phyloP scores from a whole-genome alignment of 805 yeast species.

The Kluyveromyces dobzhanskii region DNA sequence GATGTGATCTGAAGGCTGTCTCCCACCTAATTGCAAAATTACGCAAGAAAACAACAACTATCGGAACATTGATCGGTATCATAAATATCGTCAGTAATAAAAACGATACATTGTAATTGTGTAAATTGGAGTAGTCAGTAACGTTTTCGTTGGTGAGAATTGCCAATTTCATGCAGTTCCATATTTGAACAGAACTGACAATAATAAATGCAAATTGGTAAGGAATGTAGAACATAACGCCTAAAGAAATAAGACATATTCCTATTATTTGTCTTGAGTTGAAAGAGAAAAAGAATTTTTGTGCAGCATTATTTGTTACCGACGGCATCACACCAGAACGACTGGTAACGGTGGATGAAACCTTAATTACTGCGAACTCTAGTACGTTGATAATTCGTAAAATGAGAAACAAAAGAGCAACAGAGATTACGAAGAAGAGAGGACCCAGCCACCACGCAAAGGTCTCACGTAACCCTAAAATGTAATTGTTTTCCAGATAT shows the following conservation, averaged over 20 bases:
- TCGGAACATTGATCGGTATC: slow-evolving; percentile 70
- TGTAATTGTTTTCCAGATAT: slow-evolving; percentile 46
- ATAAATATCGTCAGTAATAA: slow-evolving; percentile 68
- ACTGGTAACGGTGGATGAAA: not conserved
- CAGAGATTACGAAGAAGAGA: slow-evolving; percentile 32
- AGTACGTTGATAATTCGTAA: slow-evolving; percentile 4
- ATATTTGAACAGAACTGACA: slow-evolving; percentile 47
- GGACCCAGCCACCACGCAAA: slow-evolving; percentile 53
- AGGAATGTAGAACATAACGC: slow-evolving; percentile 61
- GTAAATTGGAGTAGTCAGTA: slow-evolving; percentile 26
- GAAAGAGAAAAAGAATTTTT: too few species aligned
- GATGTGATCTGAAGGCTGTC: slow-evolving; percentile 82
- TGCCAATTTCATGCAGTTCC: slow-evolving; percentile 39
- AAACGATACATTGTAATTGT: slow-evolving; percentile 56
- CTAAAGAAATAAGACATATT: slow-evolving; percentile 31
- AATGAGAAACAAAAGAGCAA: slow-evolving; percentile 11
- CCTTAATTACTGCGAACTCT: slow-evolving; percentile 2
- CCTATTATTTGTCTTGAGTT: slow-evolving; percentile 28
- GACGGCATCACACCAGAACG: too few species aligned
- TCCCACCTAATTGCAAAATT: slow-evolving; percentile 70
- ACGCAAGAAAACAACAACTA: slow-evolving; percentile 72
- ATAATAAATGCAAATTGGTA: slow-evolving; percentile 71
- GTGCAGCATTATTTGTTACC: too few species aligned
- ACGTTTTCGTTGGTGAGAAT: slow-evolving; percentile 4
- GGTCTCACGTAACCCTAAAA: slow-evolving; percentile 56